phyloP scores from a whole-genome alignment of 768 basidiomycete genomes.

The Tricholoma furcatifolium region DNA sequence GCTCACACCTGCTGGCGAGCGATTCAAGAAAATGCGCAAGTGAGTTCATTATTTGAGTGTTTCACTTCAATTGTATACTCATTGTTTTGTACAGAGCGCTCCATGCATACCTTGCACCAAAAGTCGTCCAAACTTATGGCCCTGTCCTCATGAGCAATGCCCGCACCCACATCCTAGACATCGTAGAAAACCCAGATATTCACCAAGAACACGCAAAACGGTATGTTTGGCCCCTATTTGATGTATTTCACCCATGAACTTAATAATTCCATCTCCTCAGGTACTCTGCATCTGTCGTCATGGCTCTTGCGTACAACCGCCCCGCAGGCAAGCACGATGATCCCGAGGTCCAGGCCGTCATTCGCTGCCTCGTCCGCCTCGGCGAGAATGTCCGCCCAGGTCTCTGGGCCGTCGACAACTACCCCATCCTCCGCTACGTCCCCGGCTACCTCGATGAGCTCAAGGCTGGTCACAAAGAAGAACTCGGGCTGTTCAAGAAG shows the following conservation, averaged over 20 bases:
- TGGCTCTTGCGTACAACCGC: slow-evolving; percentile 50
- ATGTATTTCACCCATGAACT: not conserved
- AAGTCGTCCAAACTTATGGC: slow-evolving; percentile 45
- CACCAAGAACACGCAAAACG: slow-evolving; percentile 57
- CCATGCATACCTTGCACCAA: slow-evolving; percentile 58
- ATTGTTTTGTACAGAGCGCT: slow-evolving; percentile 39
- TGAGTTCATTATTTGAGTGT: slow-evolving; percentile 18
- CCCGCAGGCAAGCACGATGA: slow-evolving; percentile 40
- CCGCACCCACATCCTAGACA: slow-evolving; percentile 41
- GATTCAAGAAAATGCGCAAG: slow-evolving; percentile 62
- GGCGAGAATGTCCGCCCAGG: slow-evolving; percentile 44
- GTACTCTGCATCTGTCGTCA: slow-evolving; percentile 49
- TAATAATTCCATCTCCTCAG: slow-evolving; percentile 19
- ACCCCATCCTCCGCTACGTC: slow-evolving; percentile 44
- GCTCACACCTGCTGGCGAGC: slow-evolving; percentile 54
- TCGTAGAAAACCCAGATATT: slow-evolving; percentile 37
- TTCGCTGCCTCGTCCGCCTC: slow-evolving; percentile 42
- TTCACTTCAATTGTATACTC: not conserved
- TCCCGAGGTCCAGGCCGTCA: slow-evolving; percentile 46
- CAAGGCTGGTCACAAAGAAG: slow-evolving; percentile 53
- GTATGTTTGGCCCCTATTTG: not conserved
- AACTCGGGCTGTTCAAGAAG: slow-evolving; percentile 51
- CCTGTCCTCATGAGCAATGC: slow-evolving; percentile 48
- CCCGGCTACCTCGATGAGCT: slow-evolving; percentile 64
- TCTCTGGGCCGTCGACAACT: slow-evolving; percentile 46